These are phyloP conservation scores for Chlorella ohadii DNA, from an alignment of 139 green algal genomes.

Conservation along the genomic window DNA sequence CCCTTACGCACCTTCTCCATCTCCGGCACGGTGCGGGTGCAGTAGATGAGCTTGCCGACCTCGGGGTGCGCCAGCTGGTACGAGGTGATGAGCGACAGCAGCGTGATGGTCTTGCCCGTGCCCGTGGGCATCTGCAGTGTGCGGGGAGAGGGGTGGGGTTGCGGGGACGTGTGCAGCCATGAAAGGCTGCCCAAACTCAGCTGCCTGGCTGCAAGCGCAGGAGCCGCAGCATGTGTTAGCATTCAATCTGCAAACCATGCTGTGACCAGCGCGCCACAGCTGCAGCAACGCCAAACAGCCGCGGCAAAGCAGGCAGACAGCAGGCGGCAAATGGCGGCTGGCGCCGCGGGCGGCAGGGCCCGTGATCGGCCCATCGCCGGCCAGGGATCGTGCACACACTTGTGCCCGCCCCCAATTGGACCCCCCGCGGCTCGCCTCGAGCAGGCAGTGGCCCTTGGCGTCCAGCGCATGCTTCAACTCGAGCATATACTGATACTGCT, in stretches of 20 bases:
- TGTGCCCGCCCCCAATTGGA: neutral
- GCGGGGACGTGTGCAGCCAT: too few species aligned
- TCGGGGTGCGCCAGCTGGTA: slow-evolving; percentile 97
- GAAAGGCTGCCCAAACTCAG: too few species aligned
- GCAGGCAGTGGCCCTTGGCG: slow-evolving; percentile 94
- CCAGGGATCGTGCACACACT: neutral
- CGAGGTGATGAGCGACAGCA: slow-evolving; percentile 97
- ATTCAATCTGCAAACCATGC: too few species aligned
- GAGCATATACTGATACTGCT: slow-evolving; percentile 98
- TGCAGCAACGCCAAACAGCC: too few species aligned
- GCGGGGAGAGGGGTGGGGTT: too few species aligned
- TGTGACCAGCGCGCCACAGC: too few species aligned
- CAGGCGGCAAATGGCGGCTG: neutral
- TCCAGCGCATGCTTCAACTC: slow-evolving; percentile 97
- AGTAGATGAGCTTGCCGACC: slow-evolving; percentile 98
- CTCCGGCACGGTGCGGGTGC: slow-evolving; percentile 99
- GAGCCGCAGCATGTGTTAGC: too few species aligned
- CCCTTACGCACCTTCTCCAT: slow-evolving; percentile 96
- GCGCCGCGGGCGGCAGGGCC: neutral
- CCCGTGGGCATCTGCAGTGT: slow-evolving; percentile 96
- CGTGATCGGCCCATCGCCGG: too few species aligned
- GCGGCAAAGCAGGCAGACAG: too few species aligned
- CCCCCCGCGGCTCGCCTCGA: slow-evolving; percentile 79
- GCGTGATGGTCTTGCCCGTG: slow-evolving; percentile 99
- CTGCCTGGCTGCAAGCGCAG: too few species aligned